phyloP scores from a whole-genome alignment of 352 stramenopile species.

The Globisporangium nunn region DNA sequence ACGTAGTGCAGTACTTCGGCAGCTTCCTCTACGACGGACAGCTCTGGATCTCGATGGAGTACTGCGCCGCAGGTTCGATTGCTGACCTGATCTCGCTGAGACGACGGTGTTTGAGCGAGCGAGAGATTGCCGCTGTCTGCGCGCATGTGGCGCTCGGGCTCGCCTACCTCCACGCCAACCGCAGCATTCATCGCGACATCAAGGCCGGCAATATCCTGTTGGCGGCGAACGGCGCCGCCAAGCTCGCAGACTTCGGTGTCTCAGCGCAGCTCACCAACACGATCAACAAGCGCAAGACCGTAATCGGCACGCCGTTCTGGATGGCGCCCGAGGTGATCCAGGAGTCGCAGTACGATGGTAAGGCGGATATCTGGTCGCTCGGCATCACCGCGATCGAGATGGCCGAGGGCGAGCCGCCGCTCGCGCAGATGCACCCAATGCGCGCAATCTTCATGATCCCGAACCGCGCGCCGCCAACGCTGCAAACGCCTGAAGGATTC shows the following conservation, averaged over 20 bases:
- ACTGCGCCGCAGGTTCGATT: conserved; percentile 78
- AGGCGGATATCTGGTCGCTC: conserved; percentile 79
- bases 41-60: conserved; percentile 88
- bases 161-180: conserved; percentile 70
- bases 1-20: conserved; percentile 83
- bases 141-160: conserved; percentile 66
- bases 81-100: conserved; percentile 69
- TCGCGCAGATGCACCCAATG: conserved; percentile 87
- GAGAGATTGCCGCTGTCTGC: conserved; percentile 65
- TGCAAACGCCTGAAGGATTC: conserved; percentile 31
- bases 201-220: conserved; percentile 87
- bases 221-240: conserved; percentile 52
- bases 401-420: conserved; percentile 77
- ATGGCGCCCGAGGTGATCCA: conserved; percentile 91
- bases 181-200: conserved; percentile 85
- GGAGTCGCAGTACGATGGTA: conserved; percentile 78
- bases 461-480: conserved; percentile 46
- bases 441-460: conserved; percentile 77
- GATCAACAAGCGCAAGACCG: conserved; percentile 88
- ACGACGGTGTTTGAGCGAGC: conserved; percentile 41
- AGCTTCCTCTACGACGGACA: conserved; percentile 72
- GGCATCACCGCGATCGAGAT: conserved; percentile 89
- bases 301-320: conserved; percentile 89
- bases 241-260: conserved; percentile 88
- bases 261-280: conserved; percentile 86